Evolutionary conservation across 495 filamentous ascomycete species (phyloP).

Genomic region (Tuber aestivum): DNA sequence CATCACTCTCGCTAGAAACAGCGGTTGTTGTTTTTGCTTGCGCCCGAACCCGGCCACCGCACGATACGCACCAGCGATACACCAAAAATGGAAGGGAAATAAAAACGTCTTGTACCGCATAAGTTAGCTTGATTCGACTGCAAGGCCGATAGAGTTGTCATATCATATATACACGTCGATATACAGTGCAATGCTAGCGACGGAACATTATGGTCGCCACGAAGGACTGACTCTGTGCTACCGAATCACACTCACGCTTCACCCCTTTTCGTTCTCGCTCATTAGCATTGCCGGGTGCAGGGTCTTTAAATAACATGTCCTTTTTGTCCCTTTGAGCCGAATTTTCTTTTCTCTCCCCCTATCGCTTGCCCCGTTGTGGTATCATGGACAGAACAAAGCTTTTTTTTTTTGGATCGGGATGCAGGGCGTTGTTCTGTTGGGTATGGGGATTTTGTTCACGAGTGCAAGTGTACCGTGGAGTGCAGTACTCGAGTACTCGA

Average conservation of each 20-base stretch:
- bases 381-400: too few relatives aligned
- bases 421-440: too few relatives aligned
- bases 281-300: neutral
- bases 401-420: too few relatives aligned
- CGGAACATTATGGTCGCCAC: neutral
- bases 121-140: neutral
- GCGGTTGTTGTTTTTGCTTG: neutral
- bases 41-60: neutral
- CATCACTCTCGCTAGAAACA: neutral
- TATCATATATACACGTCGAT: neutral
- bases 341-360: too few relatives aligned
- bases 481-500: too few relatives aligned
- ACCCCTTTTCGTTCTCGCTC: neutral
- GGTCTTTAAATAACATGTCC: neutral
- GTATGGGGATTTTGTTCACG: too few relatives aligned
- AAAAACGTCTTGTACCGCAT: neutral
- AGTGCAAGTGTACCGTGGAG: too few relatives aligned
- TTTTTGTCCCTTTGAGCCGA: neutral
- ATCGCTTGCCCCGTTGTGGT: too few relatives aligned
- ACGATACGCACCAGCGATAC: neutral
- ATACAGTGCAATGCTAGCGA: neutral
- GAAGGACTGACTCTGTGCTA: neutral
- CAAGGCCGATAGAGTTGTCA: neutral
- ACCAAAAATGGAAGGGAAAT: neutral
- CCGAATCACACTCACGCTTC: neutral